Conservation (phyloP, 176 grass and related monocot genomes). For the Carex parvula region DNA sequence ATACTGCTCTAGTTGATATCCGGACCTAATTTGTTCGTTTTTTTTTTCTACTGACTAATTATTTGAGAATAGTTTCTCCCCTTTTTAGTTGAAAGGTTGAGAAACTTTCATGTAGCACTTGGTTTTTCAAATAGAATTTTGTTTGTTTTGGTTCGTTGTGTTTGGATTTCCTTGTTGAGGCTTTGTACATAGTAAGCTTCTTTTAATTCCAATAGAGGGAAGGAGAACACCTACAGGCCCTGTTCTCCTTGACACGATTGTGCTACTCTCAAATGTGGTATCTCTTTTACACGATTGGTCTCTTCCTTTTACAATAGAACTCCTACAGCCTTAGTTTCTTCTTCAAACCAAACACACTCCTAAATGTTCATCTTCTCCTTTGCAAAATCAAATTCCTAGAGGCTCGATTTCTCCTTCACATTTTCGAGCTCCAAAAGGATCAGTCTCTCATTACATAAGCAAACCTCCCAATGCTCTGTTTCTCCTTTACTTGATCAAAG, state of each 20-base stretch:
- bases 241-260: constrained; percentile 4
- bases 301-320: not conserved
- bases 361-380: constrained; percentile 5
- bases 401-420: constrained; percentile 14
- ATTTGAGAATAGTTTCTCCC: no score
- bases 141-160: no score
- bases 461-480: not conserved
- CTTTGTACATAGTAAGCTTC: no score
- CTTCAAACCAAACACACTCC: not conserved
- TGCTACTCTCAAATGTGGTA: not conserved
- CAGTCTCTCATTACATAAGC: not conserved
- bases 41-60: no score
- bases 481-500: constrained; percentile 10
- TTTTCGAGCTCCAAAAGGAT: not conserved
- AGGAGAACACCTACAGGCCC: constrained; percentile 3
- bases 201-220: not conserved
- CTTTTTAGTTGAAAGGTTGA: no score
- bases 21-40: no score
- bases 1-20: no score
- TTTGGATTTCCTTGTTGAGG: no score
- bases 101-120: no score
- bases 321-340: not conserved
- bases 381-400: not conserved
- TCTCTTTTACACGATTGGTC: not conserved
- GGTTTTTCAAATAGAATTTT: no score